Evolutionary conservation across 2,329 filamentous ascomycete genomes (phyloP), one percentile per base, ranked within the genome.

Genomic region (Blastomyces parvus): DNA sequence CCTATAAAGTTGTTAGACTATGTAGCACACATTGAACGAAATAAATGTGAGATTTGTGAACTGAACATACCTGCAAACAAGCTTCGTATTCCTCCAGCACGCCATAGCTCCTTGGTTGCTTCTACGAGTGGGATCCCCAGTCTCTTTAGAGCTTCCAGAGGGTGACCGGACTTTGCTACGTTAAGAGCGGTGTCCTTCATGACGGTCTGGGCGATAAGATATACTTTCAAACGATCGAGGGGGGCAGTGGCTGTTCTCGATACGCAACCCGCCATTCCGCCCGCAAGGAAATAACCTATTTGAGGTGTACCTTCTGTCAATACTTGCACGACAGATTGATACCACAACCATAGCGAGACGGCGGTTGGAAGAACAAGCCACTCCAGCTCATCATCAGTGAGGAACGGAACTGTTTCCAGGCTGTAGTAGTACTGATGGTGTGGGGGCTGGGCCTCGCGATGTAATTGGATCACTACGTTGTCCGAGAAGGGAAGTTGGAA

Each of bases 221-320:
- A 97, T 68, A 99, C 94, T 80, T 97, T 97, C 64, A 99, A 82
- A 70, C 94, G 91, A 79, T 99, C 94, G 77, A 99, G 87, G 65
- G 94, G 94, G 65, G 94, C 94, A 69, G 94, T 99, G 67, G 90
- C 89, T 73, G 94, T 97, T 74, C 94, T 88, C 74, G 93, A 97
- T 71, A 97, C 88, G 75, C 91, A 93, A 75, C 94, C 94, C 75
- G 93, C 91, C 74, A 96, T 82, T 77, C 91, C 94, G 82, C 94
- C 94, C 76, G 94, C 94, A 79, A 96, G 79, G 78, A 97, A 99
- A 80, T 97, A 99, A 84, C 94, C 94, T 96, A 77, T 69, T 74
- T 78, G 72, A 70, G 76, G 76, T 74, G 74, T 76, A 70, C 74
- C 76, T 68, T 76, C 76, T 70, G 76, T 78, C 74, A 78, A 78